phyloP scores from a whole-genome alignment of 805 yeast genomes.

The Candida insectorum region DNA sequence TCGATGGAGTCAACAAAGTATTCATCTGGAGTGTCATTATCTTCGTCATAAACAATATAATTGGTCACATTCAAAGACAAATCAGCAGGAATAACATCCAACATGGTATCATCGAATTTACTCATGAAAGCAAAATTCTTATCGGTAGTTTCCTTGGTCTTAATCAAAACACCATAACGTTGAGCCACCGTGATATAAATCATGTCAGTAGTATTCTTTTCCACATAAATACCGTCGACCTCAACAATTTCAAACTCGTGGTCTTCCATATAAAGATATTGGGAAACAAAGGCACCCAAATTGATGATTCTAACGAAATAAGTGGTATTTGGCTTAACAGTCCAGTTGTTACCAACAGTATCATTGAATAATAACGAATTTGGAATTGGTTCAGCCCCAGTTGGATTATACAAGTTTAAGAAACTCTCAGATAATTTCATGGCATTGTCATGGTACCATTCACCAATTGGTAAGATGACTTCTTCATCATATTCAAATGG shows the following conservation, averaged over 20 bases:
- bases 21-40: slow-evolving; percentile 17
- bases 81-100: slow-evolving; percentile 63
- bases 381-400: slow-evolving; percentile 84
- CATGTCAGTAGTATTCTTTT: slow-evolving; percentile 53
- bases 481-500: slow-evolving; percentile 68
- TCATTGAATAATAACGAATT: slow-evolving; percentile 65
- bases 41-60: slow-evolving; percentile 48
- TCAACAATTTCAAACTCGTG: slow-evolving; percentile 41
- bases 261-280: slow-evolving; percentile 39
- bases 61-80: slow-evolving; percentile 52
- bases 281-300: slow-evolving; percentile 72
- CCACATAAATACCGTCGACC: slow-evolving; percentile 51
- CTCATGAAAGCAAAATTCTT: slow-evolving; percentile 62
- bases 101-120: slow-evolving; percentile 60
- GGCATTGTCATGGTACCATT: slow-evolving; percentile 60
- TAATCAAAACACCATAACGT: slow-evolving; percentile 67
- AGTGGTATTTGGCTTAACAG: slow-evolving; percentile 57
- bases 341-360: slow-evolving; percentile 52
- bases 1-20: slow-evolving; percentile 27
- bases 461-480: slow-evolving; percentile 52
- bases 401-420: slow-evolving; percentile 67
- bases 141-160: slow-evolving; percentile 43
- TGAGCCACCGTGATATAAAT: slow-evolving; percentile 77
- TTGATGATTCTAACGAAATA: slow-evolving; percentile 64
- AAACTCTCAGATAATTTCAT: slow-evolving; percentile 45